Base-by-base conservation (phyloP, 2,329 filamentous ascomycete species). In the Trichoderma endophyticum region DNA sequence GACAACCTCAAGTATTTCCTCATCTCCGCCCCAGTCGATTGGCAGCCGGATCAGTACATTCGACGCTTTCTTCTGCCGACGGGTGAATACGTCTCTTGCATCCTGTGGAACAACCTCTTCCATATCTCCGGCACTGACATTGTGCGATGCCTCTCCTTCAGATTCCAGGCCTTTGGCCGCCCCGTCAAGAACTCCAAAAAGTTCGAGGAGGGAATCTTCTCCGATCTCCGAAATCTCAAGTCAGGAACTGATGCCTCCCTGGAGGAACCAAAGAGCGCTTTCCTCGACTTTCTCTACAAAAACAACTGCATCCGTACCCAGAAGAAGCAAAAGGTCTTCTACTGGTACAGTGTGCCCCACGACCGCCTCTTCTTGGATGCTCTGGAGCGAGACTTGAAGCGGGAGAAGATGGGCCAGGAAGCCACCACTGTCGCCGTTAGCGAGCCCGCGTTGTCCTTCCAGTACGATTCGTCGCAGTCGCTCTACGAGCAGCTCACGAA, bases 251-350 rank as follows among this genome's bases (percentile, higher is more conserved):
- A 99, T 86, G 96, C 96, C 63, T 98, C 96, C 56, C 90, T 99
- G 73, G 96, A 99, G 84, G 96, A 99, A 86, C 96, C 96, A 71
- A 99, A 99, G 88, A 98, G 95, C 84, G 92, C 93, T 2, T 99
- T 99, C 84, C 89, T 99, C 74, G 96, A 99, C 83, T 99, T 98
- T 82, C 88, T 99, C 59, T 99, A 99, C 90, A 99, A 99, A 89
- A 99, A 99, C 89, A 99, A 99, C 87, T 99, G 96, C 88, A 99
- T 99, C 78, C 92, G 96, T 77, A 99, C 96, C 48, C 96, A 99
- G 84, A 99, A 99, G 90, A 99, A 99, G 88, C 96, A 99, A 81
- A 99, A 99, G 87, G 96, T 99, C 76, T 99, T 99, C 80, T 99
- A 98, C 86, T 99, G 96, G 96, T 99, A 98, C 85, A 98, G 95